phyloP scores from a whole-genome alignment of 306 rosid species.

The Dryas drummondii region DNA sequence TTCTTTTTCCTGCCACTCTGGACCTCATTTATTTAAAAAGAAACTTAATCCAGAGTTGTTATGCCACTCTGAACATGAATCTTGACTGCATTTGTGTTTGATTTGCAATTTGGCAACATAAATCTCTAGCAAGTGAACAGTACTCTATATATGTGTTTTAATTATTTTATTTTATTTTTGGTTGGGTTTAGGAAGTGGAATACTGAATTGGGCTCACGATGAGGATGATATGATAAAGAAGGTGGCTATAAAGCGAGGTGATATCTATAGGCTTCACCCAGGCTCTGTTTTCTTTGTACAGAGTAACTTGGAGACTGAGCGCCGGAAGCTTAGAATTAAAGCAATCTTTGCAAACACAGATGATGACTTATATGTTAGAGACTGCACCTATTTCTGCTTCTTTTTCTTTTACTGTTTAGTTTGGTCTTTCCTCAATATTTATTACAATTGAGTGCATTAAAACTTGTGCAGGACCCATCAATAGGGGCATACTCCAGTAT shows the following conservation, averaged over 20 bases:
- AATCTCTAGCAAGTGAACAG: too few relatives aligned
- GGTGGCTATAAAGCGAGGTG: conserved; percentile 56
- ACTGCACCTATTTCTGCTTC: background rate
- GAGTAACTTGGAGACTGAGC: conserved; percentile 55
- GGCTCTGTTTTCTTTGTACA: conserved; percentile 69
- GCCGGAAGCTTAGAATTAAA: conserved; percentile 62
- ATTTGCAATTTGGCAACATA: too few relatives aligned
- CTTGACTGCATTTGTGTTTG: too few relatives aligned
- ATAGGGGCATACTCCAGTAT: conserved; percentile 80
- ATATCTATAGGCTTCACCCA: conserved; percentile 50
- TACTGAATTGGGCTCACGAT: conserved; percentile 48
- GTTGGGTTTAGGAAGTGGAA: conserved; percentile 62
- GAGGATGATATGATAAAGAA: conserved; percentile 21
- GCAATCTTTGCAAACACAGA: conserved; percentile 63
- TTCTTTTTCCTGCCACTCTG: too few relatives aligned
- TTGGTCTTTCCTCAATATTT: background rate
- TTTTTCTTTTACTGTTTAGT: background rate
- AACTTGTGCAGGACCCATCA: conserved; percentile 47
- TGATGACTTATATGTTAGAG: conserved; percentile 49
- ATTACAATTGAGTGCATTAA: background rate
- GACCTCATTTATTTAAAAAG: too few relatives aligned
- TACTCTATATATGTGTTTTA: background rate
- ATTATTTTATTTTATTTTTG: background rate
- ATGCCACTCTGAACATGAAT: too few relatives aligned
- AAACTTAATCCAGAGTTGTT: too few relatives aligned